Evolutionary conservation across 768 basidiomycete genomes (phyloP).

Genomic region (Pulveroboletus frians): DNA sequence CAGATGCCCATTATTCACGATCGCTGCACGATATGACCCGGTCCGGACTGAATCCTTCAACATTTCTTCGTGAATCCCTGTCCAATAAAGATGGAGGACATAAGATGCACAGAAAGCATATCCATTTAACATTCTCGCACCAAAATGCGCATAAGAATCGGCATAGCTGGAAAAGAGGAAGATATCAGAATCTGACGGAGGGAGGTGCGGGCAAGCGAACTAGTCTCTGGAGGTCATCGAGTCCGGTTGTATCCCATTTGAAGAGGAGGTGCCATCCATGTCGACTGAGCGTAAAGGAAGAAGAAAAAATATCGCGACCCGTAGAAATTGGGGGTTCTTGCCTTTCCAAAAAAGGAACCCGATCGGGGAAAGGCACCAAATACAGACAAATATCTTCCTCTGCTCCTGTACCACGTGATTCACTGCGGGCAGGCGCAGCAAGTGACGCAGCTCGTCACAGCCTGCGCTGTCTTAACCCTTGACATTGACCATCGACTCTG

Average conservation of each 20-base stretch:
- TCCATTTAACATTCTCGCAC: conserved; percentile 37
- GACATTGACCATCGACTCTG: conserved; percentile 22
- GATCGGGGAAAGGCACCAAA: conserved; percentile 9
- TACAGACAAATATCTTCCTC: conserved; percentile 12
- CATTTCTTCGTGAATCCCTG: conserved; percentile 99
- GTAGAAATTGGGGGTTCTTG: not conserved
- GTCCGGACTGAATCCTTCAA: conserved; percentile 95
- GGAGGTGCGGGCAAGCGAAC: conserved; percentile 47
- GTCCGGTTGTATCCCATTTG: conserved; percentile 24
- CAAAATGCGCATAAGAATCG: conserved; percentile 94
- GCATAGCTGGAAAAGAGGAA: conserved; percentile 65
- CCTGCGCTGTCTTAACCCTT: not conserved
- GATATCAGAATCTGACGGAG: conserved; percentile 34
- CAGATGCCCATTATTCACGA: conserved; percentile 89
- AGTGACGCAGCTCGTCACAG: not conserved
- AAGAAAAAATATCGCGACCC: not conserved
- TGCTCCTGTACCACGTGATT: conserved; percentile 18
- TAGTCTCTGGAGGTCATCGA: conserved; percentile 87
- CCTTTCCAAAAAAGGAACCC: conserved; percentile 4
- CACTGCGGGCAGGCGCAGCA: conserved; percentile 4
- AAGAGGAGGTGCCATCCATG: conserved; percentile 31
- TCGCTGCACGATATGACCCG: conserved; percentile 89
- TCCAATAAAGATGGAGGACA: not conserved
- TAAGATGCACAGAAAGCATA: conserved; percentile 3
- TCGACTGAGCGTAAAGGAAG: not conserved